Evolutionary conservation across 225 moss, liverwort and hornwort species (phyloP), one percentile per base, ranked within the genome.

Genomic region (Physcomitrellopsis africana): DNA sequence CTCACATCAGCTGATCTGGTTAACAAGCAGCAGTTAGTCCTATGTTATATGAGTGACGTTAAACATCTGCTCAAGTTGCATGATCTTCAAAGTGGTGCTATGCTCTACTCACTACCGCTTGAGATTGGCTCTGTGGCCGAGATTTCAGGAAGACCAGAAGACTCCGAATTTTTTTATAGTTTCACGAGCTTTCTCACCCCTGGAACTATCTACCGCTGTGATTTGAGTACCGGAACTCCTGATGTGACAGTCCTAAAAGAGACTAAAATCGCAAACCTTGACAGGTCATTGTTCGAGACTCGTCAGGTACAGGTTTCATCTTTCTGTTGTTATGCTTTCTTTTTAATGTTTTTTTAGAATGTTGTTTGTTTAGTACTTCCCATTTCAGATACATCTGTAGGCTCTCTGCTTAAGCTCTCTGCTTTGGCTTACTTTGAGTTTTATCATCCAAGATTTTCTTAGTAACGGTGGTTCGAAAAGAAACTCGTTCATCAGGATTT

Each of bases 41-140:
- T 93, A 68, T 95, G 91, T 60, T 95, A 95, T 68, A 83, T 95
- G 81, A 89, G 88, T 69, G 91, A 95, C 74, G 95, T 95, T 45
- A 93, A 95, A 62, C 89, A 95, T 58, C 60, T 89, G 27, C 95
- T 95, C 54, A 77, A 86, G 80, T 48, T 92, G 74, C 84, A 92
- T 42, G 84, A 86, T 65, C 80, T 95, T 68, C 86, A 84, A 46
- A 92, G 82, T 44, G 95, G 95, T 14, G 29, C 63, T 32, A 13
- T 92, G 58, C 70, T 95, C 5, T 57, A 84, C 58, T 72, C 77
- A 22, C 77, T 95, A 7, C 95, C 89, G 13, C 83, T 95, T 29
- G 92, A 95, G 63, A 95, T 95, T 72, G 95, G 95, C 60, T 81
- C 89, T 4, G 86, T 95, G 9, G 72, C 83, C 15, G 85, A 72